Evolutionary conservation across 192 early-diverging fungal genomes (phyloP).

Genomic region (Thamnidium elegans): DNA sequence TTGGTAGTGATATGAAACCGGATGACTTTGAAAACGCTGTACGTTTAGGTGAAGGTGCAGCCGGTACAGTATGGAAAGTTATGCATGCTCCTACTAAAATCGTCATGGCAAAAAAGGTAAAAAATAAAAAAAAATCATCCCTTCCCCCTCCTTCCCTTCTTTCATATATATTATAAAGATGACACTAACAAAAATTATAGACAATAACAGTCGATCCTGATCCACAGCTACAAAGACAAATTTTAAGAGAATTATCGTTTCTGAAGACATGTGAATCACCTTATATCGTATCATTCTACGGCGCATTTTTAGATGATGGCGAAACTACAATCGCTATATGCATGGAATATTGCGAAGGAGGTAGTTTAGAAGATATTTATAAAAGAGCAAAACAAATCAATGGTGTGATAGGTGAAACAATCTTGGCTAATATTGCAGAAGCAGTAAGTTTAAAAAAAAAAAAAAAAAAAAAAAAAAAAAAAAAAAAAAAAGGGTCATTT

Average conservation of each 20-base stretch:
- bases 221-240: slow-evolving; percentile 72
- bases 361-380: slow-evolving; percentile 90
- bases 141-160: too few species aligned
- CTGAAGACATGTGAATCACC: slow-evolving; percentile 85
- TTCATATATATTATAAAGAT: too few species aligned
- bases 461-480: background rate
- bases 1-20: slow-evolving; percentile 33
- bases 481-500: background rate
- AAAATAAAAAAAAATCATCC: background rate
- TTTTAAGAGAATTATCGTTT: slow-evolving; percentile 87
- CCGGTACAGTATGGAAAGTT: slow-evolving; percentile 90
- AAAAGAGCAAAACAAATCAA: slow-evolving; percentile 62
- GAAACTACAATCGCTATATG: slow-evolving; percentile 81
- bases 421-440: slow-evolving; percentile 85
- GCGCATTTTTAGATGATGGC: slow-evolving; percentile 80
- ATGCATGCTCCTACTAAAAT: slow-evolving; percentile 63
- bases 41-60: slow-evolving; percentile 89
- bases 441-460: slow-evolving; percentile 44
- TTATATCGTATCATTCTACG: slow-evolving; percentile 92
- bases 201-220: slow-evolving; percentile 61
- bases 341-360: slow-evolving; percentile 95
- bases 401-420: slow-evolving; percentile 79
- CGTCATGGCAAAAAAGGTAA: slow-evolving; percentile 93
- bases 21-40: slow-evolving; percentile 74
- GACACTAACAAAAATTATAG: slow-evolving; percentile 7